Conservation (phyloP, 176 grass and related monocot genomes). For the Bonia amplexicaulis region DNA sequence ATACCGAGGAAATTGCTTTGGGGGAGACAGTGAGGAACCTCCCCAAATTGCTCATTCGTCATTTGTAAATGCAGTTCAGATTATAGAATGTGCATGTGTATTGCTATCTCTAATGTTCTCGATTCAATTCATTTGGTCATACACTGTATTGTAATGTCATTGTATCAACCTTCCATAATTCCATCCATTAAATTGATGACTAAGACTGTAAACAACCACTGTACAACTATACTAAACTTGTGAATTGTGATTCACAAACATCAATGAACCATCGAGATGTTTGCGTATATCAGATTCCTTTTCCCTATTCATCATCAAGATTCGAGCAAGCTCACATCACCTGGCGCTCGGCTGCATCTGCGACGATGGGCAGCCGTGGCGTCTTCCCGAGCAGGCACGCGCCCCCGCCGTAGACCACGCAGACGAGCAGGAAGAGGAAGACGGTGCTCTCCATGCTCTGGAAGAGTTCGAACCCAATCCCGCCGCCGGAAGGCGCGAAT, state of each 20-base stretch:
- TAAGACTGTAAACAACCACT: neutral
- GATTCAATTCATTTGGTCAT: slow-evolving; percentile 22
- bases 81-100: slow-evolving; percentile 33
- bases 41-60: slow-evolving; percentile 14
- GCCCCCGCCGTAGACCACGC: slow-evolving; percentile 63
- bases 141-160: slow-evolving; percentile 1
- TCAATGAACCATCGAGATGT: neutral
- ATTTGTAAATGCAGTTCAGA: slow-evolving; percentile 48
- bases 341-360: slow-evolving; percentile 90
- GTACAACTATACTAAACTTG: slow-evolving; percentile 30
- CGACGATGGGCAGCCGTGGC: slow-evolving; percentile 71
- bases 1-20: slow-evolving; percentile 21
- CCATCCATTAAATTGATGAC: slow-evolving; percentile 5
- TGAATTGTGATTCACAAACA: slow-evolving; percentile 8
- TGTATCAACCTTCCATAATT: slow-evolving; percentile 16
- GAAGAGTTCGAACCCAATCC: slow-evolving; percentile 58
- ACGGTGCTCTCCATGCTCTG: slow-evolving; percentile 75
- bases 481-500: slow-evolving; percentile 38
- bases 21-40: neutral
- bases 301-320: slow-evolving; percentile 2
- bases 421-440: slow-evolving; percentile 88
- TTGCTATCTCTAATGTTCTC: slow-evolving; percentile 25
- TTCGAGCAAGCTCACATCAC: slow-evolving; percentile 54
- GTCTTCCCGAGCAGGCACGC: slow-evolving; percentile 73
- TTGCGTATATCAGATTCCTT: neutral